Evolutionary conservation across 1,139 yeast genomes (phyloP).

Genomic region (Debaryomyces sp.): DNA sequence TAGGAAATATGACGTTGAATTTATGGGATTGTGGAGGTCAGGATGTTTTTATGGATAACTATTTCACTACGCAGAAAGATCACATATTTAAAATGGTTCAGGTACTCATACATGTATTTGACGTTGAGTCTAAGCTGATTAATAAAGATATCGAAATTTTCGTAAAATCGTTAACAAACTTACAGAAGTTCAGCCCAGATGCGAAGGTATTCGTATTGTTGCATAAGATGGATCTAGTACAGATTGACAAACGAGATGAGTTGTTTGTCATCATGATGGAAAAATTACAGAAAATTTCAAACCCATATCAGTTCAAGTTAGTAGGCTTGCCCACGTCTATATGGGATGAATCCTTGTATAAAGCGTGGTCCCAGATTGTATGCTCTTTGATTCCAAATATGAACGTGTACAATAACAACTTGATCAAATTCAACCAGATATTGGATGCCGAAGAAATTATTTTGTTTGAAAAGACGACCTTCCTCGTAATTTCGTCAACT

Average conservation of each 20-base stretch:
- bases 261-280: slow-evolving; percentile 83
- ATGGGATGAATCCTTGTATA: slow-evolving; percentile 96
- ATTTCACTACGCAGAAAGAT: slow-evolving; percentile 82
- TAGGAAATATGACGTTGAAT: slow-evolving; percentile 93
- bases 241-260: slow-evolving; percentile 82
- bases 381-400: slow-evolving; percentile 95
- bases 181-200: slow-evolving; percentile 84
- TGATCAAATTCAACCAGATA: slow-evolving; percentile 72
- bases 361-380: slow-evolving; percentile 97
- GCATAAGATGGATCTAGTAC: slow-evolving; percentile 96
- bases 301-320: slow-evolving; percentile 74
- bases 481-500: slow-evolving; percentile 83
- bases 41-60: slow-evolving; percentile 95
- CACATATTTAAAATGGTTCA: slow-evolving; percentile 96
- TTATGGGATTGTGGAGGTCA: slow-evolving; percentile 99
- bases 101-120: slow-evolving; percentile 96
- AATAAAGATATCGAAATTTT: slow-evolving; percentile 93
- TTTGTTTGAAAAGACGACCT: slow-evolving; percentile 90
- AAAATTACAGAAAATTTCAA: slow-evolving; percentile 74
- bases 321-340: slow-evolving; percentile 95
- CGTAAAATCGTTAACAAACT: slow-evolving; percentile 76
- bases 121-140: slow-evolving; percentile 90
- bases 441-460: slow-evolving; percentile 90
- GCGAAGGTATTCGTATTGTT: slow-evolving; percentile 90
- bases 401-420: slow-evolving; percentile 73